Percentiles rank a stretch among this genome's conserved stretches.
Evolutionary conservation across 2,329 filamentous ascomycete species (phyloP).

Genomic region (Verticillium nonalfalfae): DNA sequence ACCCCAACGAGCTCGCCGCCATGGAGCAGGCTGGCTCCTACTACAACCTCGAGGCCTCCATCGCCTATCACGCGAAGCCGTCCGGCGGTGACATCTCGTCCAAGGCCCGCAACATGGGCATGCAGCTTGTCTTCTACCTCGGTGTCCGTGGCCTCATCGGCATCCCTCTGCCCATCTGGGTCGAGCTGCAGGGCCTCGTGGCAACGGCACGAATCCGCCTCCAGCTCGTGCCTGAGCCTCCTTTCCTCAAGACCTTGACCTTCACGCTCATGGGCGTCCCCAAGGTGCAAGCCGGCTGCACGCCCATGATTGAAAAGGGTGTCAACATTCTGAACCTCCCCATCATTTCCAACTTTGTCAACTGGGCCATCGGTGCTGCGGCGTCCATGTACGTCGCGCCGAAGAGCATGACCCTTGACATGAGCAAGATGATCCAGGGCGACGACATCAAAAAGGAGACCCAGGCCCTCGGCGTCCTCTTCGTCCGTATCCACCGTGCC

Average conservation of each 20-base stretch:
- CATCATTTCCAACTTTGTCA: slow-evolving; percentile 92
- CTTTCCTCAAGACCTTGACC: slow-evolving; percentile 85
- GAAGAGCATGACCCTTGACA: slow-evolving; percentile 87
- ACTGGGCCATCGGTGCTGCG: slow-evolving; percentile 85
- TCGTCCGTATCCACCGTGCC: slow-evolving; percentile 86
- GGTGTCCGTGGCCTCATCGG: slow-evolving; percentile 86
- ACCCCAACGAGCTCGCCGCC: slow-evolving; percentile 79
- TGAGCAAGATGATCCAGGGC: slow-evolving; percentile 84
- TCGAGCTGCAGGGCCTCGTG: slow-evolving; percentile 66
- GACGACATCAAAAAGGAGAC: slow-evolving; percentile 91
- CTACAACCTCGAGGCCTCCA: slow-evolving; percentile 74
- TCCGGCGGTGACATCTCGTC: slow-evolving; percentile 63
- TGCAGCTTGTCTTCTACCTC: slow-evolving; percentile 82
- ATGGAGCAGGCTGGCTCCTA: slow-evolving; percentile 87
- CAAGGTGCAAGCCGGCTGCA: slow-evolving; percentile 81
- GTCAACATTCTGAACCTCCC: slow-evolving; percentile 90
- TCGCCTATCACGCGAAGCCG: slow-evolving; percentile 76
- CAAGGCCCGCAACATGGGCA: slow-evolving; percentile 68
- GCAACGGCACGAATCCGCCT: slow-evolving; percentile 63
- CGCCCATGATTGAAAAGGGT: slow-evolving; percentile 85
- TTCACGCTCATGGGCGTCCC: slow-evolving; percentile 93
- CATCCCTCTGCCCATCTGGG: slow-evolving; percentile 81
- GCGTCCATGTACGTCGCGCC: slow-evolving; percentile 90
- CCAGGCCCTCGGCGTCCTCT: slow-evolving; percentile 80
- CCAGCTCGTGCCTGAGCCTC: slow-evolving; percentile 78